Base-by-base conservation (phyloP, 2,329 filamentous ascomycete species). In the Daldinia sp. region DNA sequence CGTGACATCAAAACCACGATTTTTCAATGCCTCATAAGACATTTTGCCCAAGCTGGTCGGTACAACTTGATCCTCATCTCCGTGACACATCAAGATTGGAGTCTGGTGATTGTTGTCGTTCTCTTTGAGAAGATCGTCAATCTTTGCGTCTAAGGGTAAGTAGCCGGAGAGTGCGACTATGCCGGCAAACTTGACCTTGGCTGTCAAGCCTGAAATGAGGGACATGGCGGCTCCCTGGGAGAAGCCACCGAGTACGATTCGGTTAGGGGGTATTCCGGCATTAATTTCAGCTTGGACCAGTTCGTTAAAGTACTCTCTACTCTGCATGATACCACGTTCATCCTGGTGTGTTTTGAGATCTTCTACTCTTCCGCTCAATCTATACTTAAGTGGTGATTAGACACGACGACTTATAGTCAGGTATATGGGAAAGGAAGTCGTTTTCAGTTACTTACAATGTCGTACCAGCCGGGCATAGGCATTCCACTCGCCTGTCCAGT, bases 171-270 rank as follows among this genome's bases (percentile, higher is more conserved):
- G 79, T 6, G 90, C 93, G 66, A 97, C 89, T 67, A 98, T 91
- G 66, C 94, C 94, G n/a, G 88, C 94, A 13, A 98, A 82, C 78
- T 92, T 93, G 70, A 86, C 82, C 61, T 80, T 79, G 68, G 82
- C 85, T 3, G 93, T 96, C 39, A 96, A 79, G 4, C 92, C 94
- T 0, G 91, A 83, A 73, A 97, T 87, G 35, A 98, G 78, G 17
- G 92, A 87, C 83, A 97, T 93, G 58, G 93, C 93, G 53, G 92
- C 94, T 61, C 94, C 94, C 78, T 98, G 87, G 21, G 88, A 91
- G 82, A 94, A 95, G 37, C 92, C 91, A 30, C 92, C 94, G 5
- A 98, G 79, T 15, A 98, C 87, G 72, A 99, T 93, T 54, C 94
- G 90, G 61, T 91, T 87, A 0, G 92, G 83, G 0, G 92, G 87